Conservation (phyloP, 192 early-diverging fungal genomes). For the Coemansia sp. region DNA sequence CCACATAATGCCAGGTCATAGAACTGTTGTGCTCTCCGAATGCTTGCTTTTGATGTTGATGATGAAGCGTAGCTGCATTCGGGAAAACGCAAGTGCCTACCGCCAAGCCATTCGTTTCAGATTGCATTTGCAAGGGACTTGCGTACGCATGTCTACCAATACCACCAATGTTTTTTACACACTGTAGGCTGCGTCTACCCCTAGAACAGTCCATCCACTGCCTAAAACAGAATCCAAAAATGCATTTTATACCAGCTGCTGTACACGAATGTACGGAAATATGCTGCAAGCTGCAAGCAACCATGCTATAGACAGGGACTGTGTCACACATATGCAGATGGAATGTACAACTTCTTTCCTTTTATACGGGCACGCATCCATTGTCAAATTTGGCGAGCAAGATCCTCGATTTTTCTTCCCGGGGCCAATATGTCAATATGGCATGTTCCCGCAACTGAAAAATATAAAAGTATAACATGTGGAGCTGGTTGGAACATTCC, state of each 20-base stretch:
- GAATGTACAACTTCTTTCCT: not conserved
- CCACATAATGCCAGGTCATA: too few relatives aligned
- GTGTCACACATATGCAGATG: not conserved
- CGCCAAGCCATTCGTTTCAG: too few relatives aligned
- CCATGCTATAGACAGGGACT: not conserved
- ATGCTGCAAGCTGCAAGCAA: not conserved
- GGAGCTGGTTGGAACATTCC: not conserved
- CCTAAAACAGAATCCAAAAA: too few relatives aligned
- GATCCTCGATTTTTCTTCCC: not conserved
- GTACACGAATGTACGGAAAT: not conserved
- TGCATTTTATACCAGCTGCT: not conserved
- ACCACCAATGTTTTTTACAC: too few relatives aligned
- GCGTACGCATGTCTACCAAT: too few relatives aligned
- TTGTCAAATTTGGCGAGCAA: not conserved
- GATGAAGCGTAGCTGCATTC: too few relatives aligned
- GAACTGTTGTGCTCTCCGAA: too few relatives aligned
- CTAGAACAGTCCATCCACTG: not conserved
- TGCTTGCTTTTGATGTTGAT: too few relatives aligned
- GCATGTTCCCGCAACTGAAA: too few relatives aligned
- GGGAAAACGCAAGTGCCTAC: too few relatives aligned
- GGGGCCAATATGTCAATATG: not conserved
- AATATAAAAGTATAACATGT: not conserved
- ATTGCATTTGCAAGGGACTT: too few relatives aligned
- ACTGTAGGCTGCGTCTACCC: not conserved
- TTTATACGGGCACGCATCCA: not conserved